Percentiles rank a stretch among this genome's conserved stretches.
These are phyloP conservation scores for Solanum sparsipilum DNA, from an alignment of 257 asterid species.

Conservation along the genomic window DNA sequence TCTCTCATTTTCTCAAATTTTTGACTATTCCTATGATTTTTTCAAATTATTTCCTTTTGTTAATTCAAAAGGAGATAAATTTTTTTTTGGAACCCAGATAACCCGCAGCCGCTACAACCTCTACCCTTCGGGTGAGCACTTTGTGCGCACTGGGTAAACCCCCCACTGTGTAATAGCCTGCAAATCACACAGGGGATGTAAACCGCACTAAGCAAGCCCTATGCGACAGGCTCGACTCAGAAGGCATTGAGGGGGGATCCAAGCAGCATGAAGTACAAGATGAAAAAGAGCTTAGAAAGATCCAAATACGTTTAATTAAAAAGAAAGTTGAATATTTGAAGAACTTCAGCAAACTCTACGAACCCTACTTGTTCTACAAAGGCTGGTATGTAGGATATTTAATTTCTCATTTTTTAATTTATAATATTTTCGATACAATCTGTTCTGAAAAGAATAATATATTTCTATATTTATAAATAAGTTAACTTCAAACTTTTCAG, in stretches of 20 bases:
- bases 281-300: background rate
- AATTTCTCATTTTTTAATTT: too few relatives aligned
- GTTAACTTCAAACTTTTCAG: background rate
- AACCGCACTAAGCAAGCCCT: too few relatives aligned
- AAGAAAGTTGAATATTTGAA: background rate
- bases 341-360: background rate
- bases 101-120: too few relatives aligned
- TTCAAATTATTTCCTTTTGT: constrained; percentile 7
- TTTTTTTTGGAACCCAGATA: too few relatives aligned
- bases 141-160: too few relatives aligned
- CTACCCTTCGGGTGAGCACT: too few relatives aligned
- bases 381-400: background rate
- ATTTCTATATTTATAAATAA: background rate
- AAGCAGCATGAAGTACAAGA: background rate
- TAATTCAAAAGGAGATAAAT: background rate
- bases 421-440: too few relatives aligned
- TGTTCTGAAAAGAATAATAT: background rate
- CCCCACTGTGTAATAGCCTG: too few relatives aligned
- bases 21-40: constrained; percentile 11
- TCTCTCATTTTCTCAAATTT: background rate
- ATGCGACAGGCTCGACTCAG: too few relatives aligned
- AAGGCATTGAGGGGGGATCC: background rate
- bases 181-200: too few relatives aligned
- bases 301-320: background rate
- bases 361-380: background rate